phyloP scores from a whole-genome alignment of 106 monocot genomes.

The Acorus gramineus region DNA sequence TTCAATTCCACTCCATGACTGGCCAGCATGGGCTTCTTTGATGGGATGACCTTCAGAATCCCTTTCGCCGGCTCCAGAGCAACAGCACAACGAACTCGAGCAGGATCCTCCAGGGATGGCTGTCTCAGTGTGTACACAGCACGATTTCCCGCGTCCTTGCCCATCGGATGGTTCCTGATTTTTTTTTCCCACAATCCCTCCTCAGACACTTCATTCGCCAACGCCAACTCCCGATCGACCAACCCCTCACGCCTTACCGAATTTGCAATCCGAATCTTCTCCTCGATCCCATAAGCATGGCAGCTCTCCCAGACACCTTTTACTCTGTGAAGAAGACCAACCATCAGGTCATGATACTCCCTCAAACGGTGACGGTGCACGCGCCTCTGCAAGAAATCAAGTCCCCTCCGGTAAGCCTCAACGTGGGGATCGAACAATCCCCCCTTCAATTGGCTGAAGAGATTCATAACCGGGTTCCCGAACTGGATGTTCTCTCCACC shows the following conservation, averaged over 20 bases:
- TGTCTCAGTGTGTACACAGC: background rate
- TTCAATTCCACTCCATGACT: constrained; percentile 11
- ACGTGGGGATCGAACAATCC: constrained; percentile 70
- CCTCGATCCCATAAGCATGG: constrained; percentile 48
- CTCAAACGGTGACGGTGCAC: constrained; percentile 53
- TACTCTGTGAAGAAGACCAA: constrained; percentile 36
- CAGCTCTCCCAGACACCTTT: constrained; percentile 43
- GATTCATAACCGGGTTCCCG: constrained; percentile 37
- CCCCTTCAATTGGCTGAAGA: constrained; percentile 43
- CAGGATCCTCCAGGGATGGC: constrained; percentile 3
- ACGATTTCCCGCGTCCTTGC: background rate
- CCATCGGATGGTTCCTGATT: constrained; percentile 2
- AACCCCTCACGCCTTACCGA: constrained; percentile 27
- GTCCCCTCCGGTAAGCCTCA: constrained; percentile 40
- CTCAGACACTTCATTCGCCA: constrained; percentile 24
- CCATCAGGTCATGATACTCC: constrained; percentile 71
- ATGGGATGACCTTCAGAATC: constrained; percentile 20
- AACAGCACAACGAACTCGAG: background rate
- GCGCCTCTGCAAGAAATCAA: constrained; percentile 35
- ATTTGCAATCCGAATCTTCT: constrained; percentile 35
- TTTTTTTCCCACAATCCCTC: constrained; percentile 14
- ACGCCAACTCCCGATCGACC: constrained; percentile 27
- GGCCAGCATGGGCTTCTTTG: constrained; percentile 13
- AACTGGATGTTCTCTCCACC: constrained; percentile 67
- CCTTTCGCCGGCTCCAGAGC: constrained; percentile 24